phyloP scores from a whole-genome alignment of 139 green algal genomes.

The Coelastrella sp. region DNA sequence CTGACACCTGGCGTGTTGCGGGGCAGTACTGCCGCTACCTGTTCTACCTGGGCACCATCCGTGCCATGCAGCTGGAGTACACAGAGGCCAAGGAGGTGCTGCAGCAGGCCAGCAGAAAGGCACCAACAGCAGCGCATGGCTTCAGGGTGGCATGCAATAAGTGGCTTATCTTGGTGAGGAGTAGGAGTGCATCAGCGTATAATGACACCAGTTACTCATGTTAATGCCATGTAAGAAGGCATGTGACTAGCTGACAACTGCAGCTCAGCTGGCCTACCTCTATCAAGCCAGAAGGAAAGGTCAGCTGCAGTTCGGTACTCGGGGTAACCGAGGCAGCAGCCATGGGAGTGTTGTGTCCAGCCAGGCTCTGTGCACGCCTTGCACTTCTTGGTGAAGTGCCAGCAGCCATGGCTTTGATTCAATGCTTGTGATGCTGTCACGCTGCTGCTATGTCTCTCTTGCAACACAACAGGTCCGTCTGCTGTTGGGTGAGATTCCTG shows the following conservation, averaged over 20 bases:
- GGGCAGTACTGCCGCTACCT: conserved; percentile 94
- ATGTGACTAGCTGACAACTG: too few species aligned
- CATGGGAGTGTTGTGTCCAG: too few species aligned
- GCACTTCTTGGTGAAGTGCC: too few species aligned
- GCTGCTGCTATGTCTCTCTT: background rate
- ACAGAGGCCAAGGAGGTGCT: conserved; percentile 95
- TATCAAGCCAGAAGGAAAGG: too few species aligned
- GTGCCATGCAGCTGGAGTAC: conserved; percentile 96
- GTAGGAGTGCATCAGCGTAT: background rate
- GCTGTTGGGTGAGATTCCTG: conserved; percentile 98
- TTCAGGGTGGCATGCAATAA: conserved; percentile 92
- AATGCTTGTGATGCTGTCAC: background rate
- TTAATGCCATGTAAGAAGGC: too few species aligned
- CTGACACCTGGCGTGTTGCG: conserved; percentile 80
- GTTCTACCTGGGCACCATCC: conserved; percentile 96
- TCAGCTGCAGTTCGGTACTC: too few species aligned
- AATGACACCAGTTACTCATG: too few species aligned
- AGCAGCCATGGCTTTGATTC: background rate
- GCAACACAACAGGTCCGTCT: conserved; percentile 81
- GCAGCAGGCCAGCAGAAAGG: conserved; percentile 82
- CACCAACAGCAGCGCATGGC: conserved; percentile 76
- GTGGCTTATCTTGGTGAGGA: conserved; percentile 86
- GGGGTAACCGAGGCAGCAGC: too few species aligned
- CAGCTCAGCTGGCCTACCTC: too few species aligned
- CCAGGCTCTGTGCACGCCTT: too few species aligned